Evolutionary conservation across 192 early-diverging fungal species (phyloP).

Genomic region (Bifiguratus adelaidae): DNA sequence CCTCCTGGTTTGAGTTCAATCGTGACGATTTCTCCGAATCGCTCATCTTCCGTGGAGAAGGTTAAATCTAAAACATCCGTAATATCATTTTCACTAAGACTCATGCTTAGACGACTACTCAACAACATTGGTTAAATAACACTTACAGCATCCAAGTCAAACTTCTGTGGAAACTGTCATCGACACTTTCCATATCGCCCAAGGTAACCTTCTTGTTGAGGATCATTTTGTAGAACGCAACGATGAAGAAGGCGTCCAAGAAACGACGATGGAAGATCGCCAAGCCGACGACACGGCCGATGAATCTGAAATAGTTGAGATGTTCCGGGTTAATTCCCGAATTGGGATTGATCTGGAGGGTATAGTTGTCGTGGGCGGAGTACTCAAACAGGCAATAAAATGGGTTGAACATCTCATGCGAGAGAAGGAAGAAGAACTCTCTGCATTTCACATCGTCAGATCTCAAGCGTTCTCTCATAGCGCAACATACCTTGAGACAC

Average conservation of each 20-base stretch:
- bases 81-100: slow-evolving; percentile 74
- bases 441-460: slow-evolving; percentile 14
- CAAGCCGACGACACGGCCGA: slow-evolving; percentile 88
- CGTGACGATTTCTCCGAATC: slow-evolving; percentile 76
- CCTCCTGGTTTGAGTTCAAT: slow-evolving; percentile 81
- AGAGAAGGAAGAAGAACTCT: slow-evolving; percentile 94
- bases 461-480: neutral
- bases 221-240: slow-evolving; percentile 95
- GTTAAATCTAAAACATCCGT: slow-evolving; percentile 72
- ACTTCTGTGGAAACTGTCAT: slow-evolving; percentile 79
- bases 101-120: too few relatives aligned
- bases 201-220: slow-evolving; percentile 78
- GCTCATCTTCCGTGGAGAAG: slow-evolving; percentile 82
- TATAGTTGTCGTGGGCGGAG: slow-evolving; percentile 93
- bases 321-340: slow-evolving; percentile 90
- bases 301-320: slow-evolving; percentile 95
- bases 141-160: slow-evolving; percentile 81
- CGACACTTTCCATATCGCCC: slow-evolving; percentile 87
- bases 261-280: slow-evolving; percentile 96
- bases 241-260: slow-evolving; percentile 89
- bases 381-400: slow-evolving; percentile 93
- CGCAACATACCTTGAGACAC: slow-evolving; percentile 64
- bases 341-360: slow-evolving; percentile 92
- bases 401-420: slow-evolving; percentile 97
- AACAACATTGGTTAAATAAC: neutral